These are phyloP conservation scores for Pyronema omphalodes DNA, from an alignment of 495 filamentous ascomycete genomes.

Conservation along the genomic window DNA sequence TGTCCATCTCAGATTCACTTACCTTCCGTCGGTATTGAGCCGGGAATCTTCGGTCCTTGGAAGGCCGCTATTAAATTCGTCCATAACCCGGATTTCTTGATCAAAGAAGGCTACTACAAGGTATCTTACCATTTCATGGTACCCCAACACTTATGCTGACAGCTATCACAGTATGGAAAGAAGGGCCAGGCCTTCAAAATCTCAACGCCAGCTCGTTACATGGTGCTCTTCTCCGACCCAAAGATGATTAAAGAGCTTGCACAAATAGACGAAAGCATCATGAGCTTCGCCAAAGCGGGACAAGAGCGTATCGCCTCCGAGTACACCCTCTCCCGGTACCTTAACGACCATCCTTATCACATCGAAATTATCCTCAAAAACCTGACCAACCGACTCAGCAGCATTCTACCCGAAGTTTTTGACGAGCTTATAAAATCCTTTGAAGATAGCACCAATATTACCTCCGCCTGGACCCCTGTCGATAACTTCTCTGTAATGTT, in stretches of 20 bases:
- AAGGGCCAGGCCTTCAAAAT: conserved; percentile 12
- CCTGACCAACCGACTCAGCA: conserved; percentile 14
- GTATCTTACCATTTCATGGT: not conserved
- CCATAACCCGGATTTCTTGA: conserved; percentile 3
- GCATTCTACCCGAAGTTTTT: conserved; percentile 15
- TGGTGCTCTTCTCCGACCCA: conserved; percentile 12
- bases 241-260: conserved; percentile 15
- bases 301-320: conserved; percentile 7
- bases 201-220: conserved; percentile 12
- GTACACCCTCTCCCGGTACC: conserved; percentile 9
- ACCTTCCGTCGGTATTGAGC: conserved; percentile 7
- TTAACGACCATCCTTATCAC: conserved; percentile 6
- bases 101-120: conserved; percentile 15
- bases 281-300: conserved; percentile 10
- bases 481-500: conserved; percentile 11
- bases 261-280: conserved; percentile 8
- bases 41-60: conserved; percentile 14
- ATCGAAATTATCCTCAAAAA: conserved; percentile 11
- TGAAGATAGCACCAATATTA: conserved; percentile 14
- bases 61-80: conserved; percentile 13
- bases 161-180: not conserved
- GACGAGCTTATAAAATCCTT: conserved; percentile 11
- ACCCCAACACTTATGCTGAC: too few relatives aligned
- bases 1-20: conserved; percentile 12
- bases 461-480: conserved; percentile 13